phyloP scores from a whole-genome alignment of 768 basidiomycete species.

The Suillus bovinus region DNA sequence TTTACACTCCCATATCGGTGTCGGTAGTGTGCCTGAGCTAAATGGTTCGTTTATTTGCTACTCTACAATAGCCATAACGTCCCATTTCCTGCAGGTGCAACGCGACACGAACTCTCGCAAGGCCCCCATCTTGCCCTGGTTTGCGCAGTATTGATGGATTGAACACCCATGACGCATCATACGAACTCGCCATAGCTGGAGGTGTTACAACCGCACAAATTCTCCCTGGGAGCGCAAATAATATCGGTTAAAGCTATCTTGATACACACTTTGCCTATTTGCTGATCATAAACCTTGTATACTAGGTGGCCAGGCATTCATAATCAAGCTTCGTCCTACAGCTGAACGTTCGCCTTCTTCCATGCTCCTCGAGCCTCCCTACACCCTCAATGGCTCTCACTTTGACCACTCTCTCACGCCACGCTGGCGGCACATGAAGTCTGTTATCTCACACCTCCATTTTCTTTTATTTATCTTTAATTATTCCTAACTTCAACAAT shows the following conservation, averaged over 20 bases:
- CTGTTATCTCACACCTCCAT: neutral
- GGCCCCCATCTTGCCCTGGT: slow-evolving; percentile 66
- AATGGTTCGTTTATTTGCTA: slow-evolving; percentile 21
- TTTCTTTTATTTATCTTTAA: neutral
- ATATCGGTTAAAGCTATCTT: slow-evolving; percentile 25
- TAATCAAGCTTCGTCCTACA: slow-evolving; percentile 51
- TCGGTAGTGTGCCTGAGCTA: slow-evolving; percentile 36
- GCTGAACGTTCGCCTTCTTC: slow-evolving; percentile 44
- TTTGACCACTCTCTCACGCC: slow-evolving; percentile 21
- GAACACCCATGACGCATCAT: slow-evolving; percentile 45
- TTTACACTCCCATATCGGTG: slow-evolving; percentile 49
- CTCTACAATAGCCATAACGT: slow-evolving; percentile 12
- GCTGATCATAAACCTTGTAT: neutral
- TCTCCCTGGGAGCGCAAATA: slow-evolving; percentile 44
- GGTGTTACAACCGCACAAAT: slow-evolving; percentile 49
- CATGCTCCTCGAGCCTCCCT: slow-evolving; percentile 53
- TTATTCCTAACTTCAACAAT: neutral
- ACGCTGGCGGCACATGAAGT: slow-evolving; percentile 32
- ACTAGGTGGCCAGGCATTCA: slow-evolving; percentile 50
- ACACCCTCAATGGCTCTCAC: slow-evolving; percentile 32
- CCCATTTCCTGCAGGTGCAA: slow-evolving; percentile 35
- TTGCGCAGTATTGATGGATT: slow-evolving; percentile 46
- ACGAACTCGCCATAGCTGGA: slow-evolving; percentile 41
- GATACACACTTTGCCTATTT: neutral
- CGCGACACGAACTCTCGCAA: slow-evolving; percentile 58